A percentile compares a stretch with the other conserved stretches of the same genome.
These are phyloP conservation scores for Boletales sp. DNA, from an alignment of 768 basidiomycete species.

Conservation along the genomic window DNA sequence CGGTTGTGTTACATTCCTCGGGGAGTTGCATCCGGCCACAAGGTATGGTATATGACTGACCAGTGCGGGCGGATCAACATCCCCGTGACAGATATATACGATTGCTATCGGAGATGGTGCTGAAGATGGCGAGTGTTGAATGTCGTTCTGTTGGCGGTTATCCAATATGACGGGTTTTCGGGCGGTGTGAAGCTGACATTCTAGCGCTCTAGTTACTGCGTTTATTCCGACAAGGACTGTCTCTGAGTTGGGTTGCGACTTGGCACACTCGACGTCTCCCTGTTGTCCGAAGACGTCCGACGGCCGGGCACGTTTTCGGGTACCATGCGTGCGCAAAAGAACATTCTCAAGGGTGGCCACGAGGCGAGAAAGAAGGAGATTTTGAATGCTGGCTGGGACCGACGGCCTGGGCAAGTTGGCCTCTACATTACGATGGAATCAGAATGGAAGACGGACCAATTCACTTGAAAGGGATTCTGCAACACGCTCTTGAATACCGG, in stretches of 20 bases:
- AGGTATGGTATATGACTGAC: slow-evolving; percentile 75
- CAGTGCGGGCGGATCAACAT: slow-evolving; percentile 69
- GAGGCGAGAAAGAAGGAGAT: slow-evolving; percentile 49
- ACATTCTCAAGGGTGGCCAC: slow-evolving; percentile 49
- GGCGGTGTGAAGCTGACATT: slow-evolving; percentile 44
- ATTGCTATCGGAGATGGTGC: slow-evolving; percentile 24
- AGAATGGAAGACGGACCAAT: slow-evolving; percentile 48
- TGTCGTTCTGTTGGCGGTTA: not conserved
- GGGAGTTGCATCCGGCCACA: slow-evolving; percentile 71
- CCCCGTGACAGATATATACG: slow-evolving; percentile 70
- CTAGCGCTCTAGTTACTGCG: slow-evolving; percentile 70
- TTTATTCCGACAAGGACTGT: slow-evolving; percentile 66
- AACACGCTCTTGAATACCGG: slow-evolving; percentile 66
- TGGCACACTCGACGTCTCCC: too few species aligned
- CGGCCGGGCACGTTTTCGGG: slow-evolving; percentile 9
- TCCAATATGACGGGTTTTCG: slow-evolving; percentile 15
- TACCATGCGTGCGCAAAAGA: slow-evolving; percentile 30
- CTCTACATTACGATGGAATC: not conserved
- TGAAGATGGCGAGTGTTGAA: not conserved
- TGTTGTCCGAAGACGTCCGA: too few species aligned
- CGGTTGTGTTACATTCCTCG: slow-evolving; percentile 21
- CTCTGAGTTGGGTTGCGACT: slow-evolving; percentile 27
- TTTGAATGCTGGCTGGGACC: slow-evolving; percentile 61
- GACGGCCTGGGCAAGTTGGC: slow-evolving; percentile 48
- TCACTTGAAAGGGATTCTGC: slow-evolving; percentile 66